Conservation (phyloP, 352 stramenopile species). For the Phytophthora citricola region DNA sequence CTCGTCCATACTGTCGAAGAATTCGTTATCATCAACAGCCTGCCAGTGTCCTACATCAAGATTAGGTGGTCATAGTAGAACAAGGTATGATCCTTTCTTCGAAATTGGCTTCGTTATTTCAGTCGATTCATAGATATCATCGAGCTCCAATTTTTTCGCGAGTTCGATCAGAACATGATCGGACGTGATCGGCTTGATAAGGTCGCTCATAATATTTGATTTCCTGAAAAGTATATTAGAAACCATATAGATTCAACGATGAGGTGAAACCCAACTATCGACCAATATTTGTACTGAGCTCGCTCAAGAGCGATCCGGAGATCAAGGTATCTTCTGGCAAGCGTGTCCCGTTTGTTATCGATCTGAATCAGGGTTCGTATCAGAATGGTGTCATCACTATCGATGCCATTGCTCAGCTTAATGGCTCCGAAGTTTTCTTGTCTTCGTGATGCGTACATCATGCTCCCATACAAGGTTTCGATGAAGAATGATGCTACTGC, state of each 20-base stretch:
- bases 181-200: constrained; percentile 8
- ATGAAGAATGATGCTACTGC: constrained; percentile 7
- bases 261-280: constrained; percentile 19
- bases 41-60: constrained; percentile 22
- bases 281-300: constrained; percentile 17
- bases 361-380: constrained; percentile 12
- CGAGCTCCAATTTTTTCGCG: neutral
- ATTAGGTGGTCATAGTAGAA: constrained; percentile 13
- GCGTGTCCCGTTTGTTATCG: constrained; percentile 4
- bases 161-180: constrained; percentile 20
- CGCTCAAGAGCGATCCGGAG: neutral
- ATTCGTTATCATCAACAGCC: constrained; percentile 13
- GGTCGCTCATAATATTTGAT: constrained; percentile 11
- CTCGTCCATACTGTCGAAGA: constrained; percentile 24
- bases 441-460: constrained; percentile 5
- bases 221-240: constrained; percentile 11
- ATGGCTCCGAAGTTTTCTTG: constrained; percentile 15
- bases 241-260: constrained; percentile 15
- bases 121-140: constrained; percentile 21
- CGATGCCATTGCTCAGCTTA: constrained; percentile 14
- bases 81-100: constrained; percentile 9
- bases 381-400: constrained; percentile 20
- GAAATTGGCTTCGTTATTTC: constrained; percentile 9
- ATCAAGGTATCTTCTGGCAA: neutral
- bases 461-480: constrained; percentile 10